A percentile compares a stretch with the other conserved stretches of the same genome.
Evolutionary conservation across 208 protist genomes (phyloP).

Genomic region (Balamuthia mandrillaris): DNA sequence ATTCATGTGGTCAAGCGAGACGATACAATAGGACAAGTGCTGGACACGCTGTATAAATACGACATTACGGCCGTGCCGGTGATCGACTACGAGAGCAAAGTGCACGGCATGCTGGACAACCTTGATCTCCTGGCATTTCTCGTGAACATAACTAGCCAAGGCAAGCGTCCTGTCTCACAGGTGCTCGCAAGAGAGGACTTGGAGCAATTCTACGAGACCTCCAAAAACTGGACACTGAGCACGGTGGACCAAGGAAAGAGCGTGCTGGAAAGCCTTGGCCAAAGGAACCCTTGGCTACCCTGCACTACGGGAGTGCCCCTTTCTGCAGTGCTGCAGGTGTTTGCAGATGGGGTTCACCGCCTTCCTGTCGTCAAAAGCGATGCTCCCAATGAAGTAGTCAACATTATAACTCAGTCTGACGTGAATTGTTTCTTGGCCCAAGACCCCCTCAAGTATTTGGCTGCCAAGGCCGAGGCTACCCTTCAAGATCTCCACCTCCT

Average conservation of each 20-base stretch:
- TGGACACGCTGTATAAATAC: not conserved
- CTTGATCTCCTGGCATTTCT: conserved; percentile 18
- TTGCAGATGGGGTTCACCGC: not conserved
- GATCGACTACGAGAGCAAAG: conserved; percentile 2
- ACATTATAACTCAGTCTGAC: conserved; percentile 2
- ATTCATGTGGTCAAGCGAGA: no score
- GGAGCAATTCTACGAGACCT: not conserved
- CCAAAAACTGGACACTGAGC: not conserved
- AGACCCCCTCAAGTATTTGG: conserved; percentile 11
- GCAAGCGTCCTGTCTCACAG: not conserved
- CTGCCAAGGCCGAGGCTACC: not conserved
- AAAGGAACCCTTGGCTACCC: conserved; percentile 7
- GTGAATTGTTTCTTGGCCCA: not conserved
- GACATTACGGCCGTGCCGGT: conserved; percentile 1
- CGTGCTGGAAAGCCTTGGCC: not conserved
- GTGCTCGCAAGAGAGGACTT: not conserved
- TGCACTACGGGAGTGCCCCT: conserved; percentile 17
- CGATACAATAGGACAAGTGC: no score
- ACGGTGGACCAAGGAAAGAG: not conserved
- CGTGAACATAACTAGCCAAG: not conserved
- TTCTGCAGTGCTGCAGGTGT: not conserved
- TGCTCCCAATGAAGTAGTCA: not conserved
- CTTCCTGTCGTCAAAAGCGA: not conserved
- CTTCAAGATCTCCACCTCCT: not conserved
- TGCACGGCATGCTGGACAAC: not conserved